Conservation (phyloP, 2,329 filamentous ascomycete species). For the Trichoderma sp. region DNA sequence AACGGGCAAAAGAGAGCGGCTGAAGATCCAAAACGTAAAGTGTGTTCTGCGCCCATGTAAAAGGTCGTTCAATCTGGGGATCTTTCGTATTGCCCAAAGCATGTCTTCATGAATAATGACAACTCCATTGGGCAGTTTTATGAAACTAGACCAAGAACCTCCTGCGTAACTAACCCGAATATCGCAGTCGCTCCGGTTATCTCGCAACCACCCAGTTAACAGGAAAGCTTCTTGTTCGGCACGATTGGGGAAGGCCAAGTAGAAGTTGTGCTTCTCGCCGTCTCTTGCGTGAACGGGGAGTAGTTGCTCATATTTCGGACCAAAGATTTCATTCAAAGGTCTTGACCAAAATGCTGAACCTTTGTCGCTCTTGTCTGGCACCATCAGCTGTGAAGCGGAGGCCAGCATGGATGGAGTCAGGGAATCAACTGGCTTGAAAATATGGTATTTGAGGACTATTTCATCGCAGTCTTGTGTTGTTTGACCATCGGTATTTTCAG, state of each 20-base stretch:
- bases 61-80: slow-evolving; percentile 38
- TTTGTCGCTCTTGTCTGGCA: not conserved
- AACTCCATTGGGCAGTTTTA: slow-evolving; percentile 28
- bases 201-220: slow-evolving; percentile 46
- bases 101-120: slow-evolving; percentile 49
- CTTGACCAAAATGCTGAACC: slow-evolving; percentile 19
- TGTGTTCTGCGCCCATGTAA: slow-evolving; percentile 31
- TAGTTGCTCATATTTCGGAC: slow-evolving; percentile 34
- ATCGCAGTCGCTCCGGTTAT: slow-evolving; percentile 39
- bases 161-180: slow-evolving; percentile 41
- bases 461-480: slow-evolving; percentile 30
- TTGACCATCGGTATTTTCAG: slow-evolving; percentile 34
- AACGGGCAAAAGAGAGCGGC: slow-evolving; percentile 30
- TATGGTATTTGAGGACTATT: slow-evolving; percentile 35
- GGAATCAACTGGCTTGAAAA: slow-evolving; percentile 35
- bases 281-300: slow-evolving; percentile 24
- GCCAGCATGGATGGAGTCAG: slow-evolving; percentile 28
- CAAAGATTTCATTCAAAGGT: slow-evolving; percentile 32
- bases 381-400: slow-evolving; percentile 22
- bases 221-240: slow-evolving; percentile 36
- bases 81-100: slow-evolving; percentile 37
- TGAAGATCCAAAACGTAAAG: slow-evolving; percentile 43
- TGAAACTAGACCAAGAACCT: slow-evolving; percentile 50
- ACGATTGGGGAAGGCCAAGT: slow-evolving; percentile 48
- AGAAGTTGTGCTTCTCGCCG: slow-evolving; percentile 37